These are phyloP conservation scores for Aspergillus sp. DNA, from an alignment of 2,329 filamentous ascomycete species.

Conservation along the genomic window DNA sequence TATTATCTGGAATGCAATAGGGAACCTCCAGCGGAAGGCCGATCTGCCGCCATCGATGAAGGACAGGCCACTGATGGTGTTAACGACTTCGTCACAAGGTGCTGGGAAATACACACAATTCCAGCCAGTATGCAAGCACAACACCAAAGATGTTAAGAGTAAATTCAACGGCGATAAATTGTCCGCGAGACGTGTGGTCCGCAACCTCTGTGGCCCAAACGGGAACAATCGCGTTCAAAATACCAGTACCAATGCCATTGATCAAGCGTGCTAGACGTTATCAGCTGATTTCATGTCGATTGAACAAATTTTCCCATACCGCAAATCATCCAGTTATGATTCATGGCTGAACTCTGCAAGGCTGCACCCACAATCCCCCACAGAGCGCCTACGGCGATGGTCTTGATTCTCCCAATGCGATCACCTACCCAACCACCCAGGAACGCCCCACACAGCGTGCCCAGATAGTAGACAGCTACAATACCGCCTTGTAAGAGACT, in stretches of 20 bases:
- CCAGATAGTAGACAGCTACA: constrained; percentile 51
- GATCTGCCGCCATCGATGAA: constrained; percentile 53
- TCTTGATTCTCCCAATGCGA: constrained; percentile 53
- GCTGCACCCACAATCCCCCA: constrained; percentile 55
- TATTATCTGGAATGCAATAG: constrained; percentile 61
- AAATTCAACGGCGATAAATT: constrained; percentile 64
- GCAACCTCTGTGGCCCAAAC: constrained; percentile 65
- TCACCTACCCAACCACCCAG: constrained; percentile 59
- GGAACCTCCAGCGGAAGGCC: constrained; percentile 58
- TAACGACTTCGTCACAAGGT: neutral
- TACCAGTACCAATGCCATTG: constrained; percentile 60
- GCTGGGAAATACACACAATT: constrained; percentile 34
- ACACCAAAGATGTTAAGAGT: constrained; percentile 66
- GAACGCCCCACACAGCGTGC: constrained; percentile 56
- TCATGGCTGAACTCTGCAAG: constrained; percentile 59
- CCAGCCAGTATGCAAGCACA: constrained; percentile 54
- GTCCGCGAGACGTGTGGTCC: constrained; percentile 58
- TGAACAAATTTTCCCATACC: constrained; percentile 31
- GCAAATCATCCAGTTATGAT: constrained; percentile 62
- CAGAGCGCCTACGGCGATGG: constrained; percentile 51
- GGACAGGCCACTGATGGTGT: constrained; percentile 43
- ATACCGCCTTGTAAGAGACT: constrained; percentile 57
- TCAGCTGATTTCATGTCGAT: constrained; percentile 1
- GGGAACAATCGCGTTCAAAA: constrained; percentile 61
- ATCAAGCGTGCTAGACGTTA: constrained; percentile 44